Percentiles rank a stretch among this genome's conserved stretches.
Conservation (phyloP, 176 grass and related monocot species). For the Melocanna baccifera region DNA sequence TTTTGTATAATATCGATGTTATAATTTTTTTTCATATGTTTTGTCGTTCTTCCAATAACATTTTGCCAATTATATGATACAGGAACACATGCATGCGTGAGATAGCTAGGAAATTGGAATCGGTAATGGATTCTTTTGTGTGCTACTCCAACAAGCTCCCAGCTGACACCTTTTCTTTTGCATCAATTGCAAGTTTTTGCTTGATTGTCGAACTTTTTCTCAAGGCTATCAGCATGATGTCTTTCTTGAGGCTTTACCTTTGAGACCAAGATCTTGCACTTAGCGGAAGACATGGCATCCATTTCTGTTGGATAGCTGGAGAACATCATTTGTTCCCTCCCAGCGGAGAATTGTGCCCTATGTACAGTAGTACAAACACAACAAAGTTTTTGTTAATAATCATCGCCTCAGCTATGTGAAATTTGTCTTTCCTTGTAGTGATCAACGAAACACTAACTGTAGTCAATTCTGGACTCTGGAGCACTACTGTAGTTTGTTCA, state of each 20-base stretch:
- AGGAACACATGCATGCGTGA: constrained; percentile 19
- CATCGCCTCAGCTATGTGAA: constrained; percentile 37
- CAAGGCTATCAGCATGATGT: not conserved
- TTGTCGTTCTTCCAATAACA: not conserved
- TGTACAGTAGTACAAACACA: constrained; percentile 35
- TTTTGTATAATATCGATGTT: not conserved
- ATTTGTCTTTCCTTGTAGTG: constrained; percentile 22
- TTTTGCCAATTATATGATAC: constrained; percentile 2
- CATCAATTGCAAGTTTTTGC: constrained; percentile 25
- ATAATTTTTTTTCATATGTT: not conserved
- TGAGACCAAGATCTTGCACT: constrained; percentile 16
- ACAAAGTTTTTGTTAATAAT: constrained; percentile 54
- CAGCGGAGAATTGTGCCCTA: constrained; percentile 7
- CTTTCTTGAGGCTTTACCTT: constrained; percentile 26
- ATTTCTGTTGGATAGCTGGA: constrained; percentile 8
- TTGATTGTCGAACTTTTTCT: constrained; percentile 24
- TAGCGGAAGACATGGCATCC: constrained; percentile 13
- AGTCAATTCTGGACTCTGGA: constrained; percentile 9
- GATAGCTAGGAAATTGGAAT: constrained; percentile 28
- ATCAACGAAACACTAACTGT: not conserved
- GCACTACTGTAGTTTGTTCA: not conserved
- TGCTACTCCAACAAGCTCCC: constrained; percentile 31
- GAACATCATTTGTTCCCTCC: constrained; percentile 25
- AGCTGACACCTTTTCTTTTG: constrained; percentile 18
- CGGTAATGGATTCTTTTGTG: constrained; percentile 5